phyloP scores from a whole-genome alignment of 257 asterid species.

The Solanum sitiens region DNA sequence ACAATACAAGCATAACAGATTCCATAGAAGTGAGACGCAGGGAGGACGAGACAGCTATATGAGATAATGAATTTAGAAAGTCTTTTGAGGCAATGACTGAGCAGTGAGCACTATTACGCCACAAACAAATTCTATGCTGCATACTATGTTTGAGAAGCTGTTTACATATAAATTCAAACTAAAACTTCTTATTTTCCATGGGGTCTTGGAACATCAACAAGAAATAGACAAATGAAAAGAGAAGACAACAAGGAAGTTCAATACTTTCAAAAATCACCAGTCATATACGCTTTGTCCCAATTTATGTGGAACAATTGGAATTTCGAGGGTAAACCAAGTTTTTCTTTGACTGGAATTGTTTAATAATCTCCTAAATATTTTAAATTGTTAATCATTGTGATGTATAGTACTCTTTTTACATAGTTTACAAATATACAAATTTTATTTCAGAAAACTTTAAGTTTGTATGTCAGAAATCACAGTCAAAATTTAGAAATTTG shows the following conservation, averaged over 20 bases:
- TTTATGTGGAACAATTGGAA: neutral
- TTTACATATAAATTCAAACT: neutral
- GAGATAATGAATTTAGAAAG: neutral
- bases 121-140: neutral
- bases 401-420: neutral
- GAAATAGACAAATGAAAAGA: neutral
- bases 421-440: neutral
- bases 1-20: neutral
- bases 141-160: neutral
- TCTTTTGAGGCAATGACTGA: neutral
- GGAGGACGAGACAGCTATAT: neutral
- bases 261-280: neutral
- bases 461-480: neutral
- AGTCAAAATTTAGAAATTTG: neutral
- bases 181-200: neutral
- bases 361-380: neutral
- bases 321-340: neutral
- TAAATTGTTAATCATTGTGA: neutral
- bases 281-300: neutral
- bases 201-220: neutral
- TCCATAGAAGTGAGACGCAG: neutral
- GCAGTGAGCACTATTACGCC: neutral
- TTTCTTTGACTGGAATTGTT: neutral
- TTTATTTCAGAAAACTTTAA: too few species aligned
- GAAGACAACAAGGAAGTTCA: neutral